Evolutionary conservation across 2,329 filamentous ascomycete genomes (phyloP).

Genomic region (Colletotrichum phormii): DNA sequence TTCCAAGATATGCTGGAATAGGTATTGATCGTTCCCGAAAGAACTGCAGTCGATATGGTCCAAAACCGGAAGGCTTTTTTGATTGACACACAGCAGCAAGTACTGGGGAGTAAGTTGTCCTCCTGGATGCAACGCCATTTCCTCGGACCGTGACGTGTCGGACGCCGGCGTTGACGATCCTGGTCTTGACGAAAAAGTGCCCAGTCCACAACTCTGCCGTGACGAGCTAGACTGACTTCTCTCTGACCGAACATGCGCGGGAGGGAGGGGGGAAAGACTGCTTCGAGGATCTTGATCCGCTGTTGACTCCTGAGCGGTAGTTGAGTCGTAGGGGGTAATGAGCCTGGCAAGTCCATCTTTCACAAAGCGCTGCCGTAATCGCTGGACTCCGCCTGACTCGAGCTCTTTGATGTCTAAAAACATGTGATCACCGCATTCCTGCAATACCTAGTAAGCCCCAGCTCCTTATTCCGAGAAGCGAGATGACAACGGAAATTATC

Average conservation of each 20-base stretch:
- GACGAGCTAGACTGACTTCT: neutral
- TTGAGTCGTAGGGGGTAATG: neutral
- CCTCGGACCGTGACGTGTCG: neutral
- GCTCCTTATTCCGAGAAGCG: neutral
- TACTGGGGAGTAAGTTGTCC: neutral
- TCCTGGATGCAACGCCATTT: neutral
- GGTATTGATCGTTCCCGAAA: slow-evolving; percentile 9
- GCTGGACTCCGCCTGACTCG: neutral
- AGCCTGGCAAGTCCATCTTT: neutral
- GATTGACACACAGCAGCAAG: slow-evolving; percentile 13
- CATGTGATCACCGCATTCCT: slow-evolving; percentile 5
- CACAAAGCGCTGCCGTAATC: neutral
- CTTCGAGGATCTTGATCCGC: neutral
- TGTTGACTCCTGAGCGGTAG: neutral
- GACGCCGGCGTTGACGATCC: neutral
- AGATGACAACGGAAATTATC: neutral
- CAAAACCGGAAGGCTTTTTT: neutral
- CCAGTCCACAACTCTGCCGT: neutral
- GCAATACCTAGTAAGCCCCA: neutral
- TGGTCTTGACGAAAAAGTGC: neutral
- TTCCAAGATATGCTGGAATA: neutral
- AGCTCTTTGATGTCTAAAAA: slow-evolving; percentile 4
- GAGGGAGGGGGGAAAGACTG: neutral
- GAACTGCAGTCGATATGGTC: neutral
- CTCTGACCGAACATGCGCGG: neutral